Evolutionary conservation across 306 rosid genomes (phyloP).

Genomic region (Calophaca sinica): DNA sequence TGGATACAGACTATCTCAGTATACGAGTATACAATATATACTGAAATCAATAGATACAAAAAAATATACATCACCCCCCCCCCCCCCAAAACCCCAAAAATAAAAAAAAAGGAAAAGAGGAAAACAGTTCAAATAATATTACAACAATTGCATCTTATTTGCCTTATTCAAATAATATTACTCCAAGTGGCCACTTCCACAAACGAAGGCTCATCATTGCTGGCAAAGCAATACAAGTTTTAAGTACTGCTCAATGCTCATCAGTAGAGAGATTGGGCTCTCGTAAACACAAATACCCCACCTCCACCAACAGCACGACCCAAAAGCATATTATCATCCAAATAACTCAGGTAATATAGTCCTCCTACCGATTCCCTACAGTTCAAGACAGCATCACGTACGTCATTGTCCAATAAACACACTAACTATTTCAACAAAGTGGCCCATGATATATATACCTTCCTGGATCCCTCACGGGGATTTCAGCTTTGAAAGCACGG

Average conservation of each 20-base stretch:
- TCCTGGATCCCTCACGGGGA: conserved; percentile 81
- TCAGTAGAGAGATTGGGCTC: conserved; percentile 74
- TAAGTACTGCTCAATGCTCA: conserved; percentile 26
- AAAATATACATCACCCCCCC: conserved; percentile 13
- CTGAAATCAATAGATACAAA: conserved; percentile 8
- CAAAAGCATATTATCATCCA: conserved; percentile 89
- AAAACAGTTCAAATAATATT: not conserved
- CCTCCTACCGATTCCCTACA: conserved; percentile 82
- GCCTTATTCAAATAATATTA: not conserved
- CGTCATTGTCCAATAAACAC: not conserved
- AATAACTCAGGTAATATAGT: conserved; percentile 84
- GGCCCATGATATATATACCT: conserved; percentile 54
- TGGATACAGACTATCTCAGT: conserved; percentile 69
- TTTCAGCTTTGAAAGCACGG: conserved; percentile 70
- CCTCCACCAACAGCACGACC: conserved; percentile 98
- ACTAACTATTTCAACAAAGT: conserved; percentile 3
- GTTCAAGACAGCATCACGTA: conserved; percentile 22
- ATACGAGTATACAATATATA: not conserved
- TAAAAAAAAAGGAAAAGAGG: not conserved
- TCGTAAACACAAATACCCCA: conserved; percentile 87
- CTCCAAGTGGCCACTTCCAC: conserved; percentile 25
- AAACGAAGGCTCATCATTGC: not conserved
- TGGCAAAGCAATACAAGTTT: not conserved
- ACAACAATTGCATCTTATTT: not conserved
- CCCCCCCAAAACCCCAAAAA: too few species aligned